Conservation (phyloP, 1,139 yeast genomes). For the Arxiozyma slooffiae region DNA sequence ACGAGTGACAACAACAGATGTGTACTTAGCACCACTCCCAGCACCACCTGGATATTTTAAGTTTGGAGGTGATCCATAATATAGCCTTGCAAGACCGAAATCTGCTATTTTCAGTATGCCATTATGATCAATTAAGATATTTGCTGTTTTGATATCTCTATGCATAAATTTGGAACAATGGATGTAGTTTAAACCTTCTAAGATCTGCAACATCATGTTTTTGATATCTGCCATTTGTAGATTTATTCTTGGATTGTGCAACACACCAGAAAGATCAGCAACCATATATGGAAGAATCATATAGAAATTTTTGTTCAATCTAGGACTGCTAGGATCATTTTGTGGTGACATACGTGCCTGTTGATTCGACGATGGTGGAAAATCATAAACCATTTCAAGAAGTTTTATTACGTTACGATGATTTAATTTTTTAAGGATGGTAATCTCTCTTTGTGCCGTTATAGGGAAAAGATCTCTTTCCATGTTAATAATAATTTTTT, state of each 20-base stretch:
- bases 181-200: constrained; percentile 71
- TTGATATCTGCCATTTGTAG: constrained; percentile 64
- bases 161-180: constrained; percentile 68
- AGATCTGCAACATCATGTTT: constrained; percentile 69
- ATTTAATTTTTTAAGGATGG: constrained; percentile 61
- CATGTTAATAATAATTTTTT: constrained; percentile 71
- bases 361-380: constrained; percentile 29
- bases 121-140: constrained; percentile 62
- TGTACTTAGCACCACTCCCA: constrained; percentile 50
- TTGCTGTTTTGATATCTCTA: constrained; percentile 92
- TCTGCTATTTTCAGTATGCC: constrained; percentile 86
- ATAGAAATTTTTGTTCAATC: constrained; percentile 41
- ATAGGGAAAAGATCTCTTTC: constrained; percentile 91
- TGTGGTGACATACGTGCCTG: not conserved
- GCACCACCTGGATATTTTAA: constrained; percentile 58
- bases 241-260: constrained; percentile 68
- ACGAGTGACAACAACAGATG: constrained; percentile 87
- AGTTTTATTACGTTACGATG: constrained; percentile 69
- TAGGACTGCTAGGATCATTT: constrained; percentile 1
- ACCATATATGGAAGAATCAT: constrained; percentile 93
- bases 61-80: constrained; percentile 62
- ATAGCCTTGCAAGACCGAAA: constrained; percentile 81
- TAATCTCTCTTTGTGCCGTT: constrained; percentile 88
- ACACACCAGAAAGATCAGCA: constrained; percentile 84
- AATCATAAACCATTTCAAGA: constrained; percentile 70